Base-by-base conservation (phyloP, 192 early-diverging fungal genomes). In the Linnemannia schmuckeri region DNA sequence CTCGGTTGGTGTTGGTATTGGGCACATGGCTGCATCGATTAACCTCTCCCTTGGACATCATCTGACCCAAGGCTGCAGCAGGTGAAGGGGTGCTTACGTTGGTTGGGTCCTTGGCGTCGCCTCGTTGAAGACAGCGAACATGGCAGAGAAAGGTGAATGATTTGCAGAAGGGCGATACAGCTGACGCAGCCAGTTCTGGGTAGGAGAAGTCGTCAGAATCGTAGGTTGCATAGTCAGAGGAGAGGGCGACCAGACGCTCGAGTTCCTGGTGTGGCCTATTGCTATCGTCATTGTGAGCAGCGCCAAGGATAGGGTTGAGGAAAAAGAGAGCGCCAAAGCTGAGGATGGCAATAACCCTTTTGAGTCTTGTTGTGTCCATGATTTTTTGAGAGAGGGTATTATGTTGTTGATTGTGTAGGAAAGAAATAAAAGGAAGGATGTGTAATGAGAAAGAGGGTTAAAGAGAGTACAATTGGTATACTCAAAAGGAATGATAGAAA, bases 81-180 rank as follows among this genome's bases (percentile, higher is more conserved):
- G 73, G 15, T 12, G 52, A 33, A 1, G 27, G 35, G 18, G 33
- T 20, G 54, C 57, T 72, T 54, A 52, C 2, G 41, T 72, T 76
- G 55, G 47, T 63, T 10, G 83, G 69, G 22, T 86, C 70, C n/a
- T 77, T 40, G 24, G 52, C 37, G 41, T 87, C 85, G 18, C 84
- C 84, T 13, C 85, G 71, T 37, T 87, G 85, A 7, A 87, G 79
- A 42, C 85, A 87, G 52, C 85, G 85, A 13, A 81, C 41, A 27
- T 87, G 79, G 33, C 85, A 87, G 37, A 87, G 68, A 44, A 87
- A 81, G 0, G 80, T 75, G 30, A 87, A 87, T 52, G 85, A 87
- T 52, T 81, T 87, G 76, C 85, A 87, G 66, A 87, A 87, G 20
- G 85, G 79, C 6, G 85, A 57, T 27, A 81, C 85, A 27, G 85